These are phyloP conservation scores for Mortierella antarctica DNA, from an alignment of 192 early-diverging fungal genomes.

Conservation along the genomic window DNA sequence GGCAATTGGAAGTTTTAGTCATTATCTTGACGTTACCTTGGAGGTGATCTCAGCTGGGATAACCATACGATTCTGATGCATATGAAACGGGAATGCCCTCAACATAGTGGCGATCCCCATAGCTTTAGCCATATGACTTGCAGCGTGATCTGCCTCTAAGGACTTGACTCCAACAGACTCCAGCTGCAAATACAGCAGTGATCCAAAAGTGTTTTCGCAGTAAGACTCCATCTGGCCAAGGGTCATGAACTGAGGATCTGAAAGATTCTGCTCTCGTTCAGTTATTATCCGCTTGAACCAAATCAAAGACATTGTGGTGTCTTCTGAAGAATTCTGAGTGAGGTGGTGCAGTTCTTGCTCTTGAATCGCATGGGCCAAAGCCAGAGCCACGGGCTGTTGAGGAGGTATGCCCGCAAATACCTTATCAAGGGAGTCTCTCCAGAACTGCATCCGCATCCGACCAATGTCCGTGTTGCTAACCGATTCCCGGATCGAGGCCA, in stretches of 20 bases:
- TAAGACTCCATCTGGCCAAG: conserved; percentile 86
- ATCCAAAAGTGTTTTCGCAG: conserved; percentile 87
- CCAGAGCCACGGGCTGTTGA: conserved; percentile 80
- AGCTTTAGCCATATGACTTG: conserved; percentile 91
- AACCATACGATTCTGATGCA: conserved; percentile 72
- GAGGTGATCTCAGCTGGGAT: conserved; percentile 82
- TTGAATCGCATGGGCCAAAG: conserved; percentile 66
- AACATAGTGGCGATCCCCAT: conserved; percentile 83
- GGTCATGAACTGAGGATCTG: conserved; percentile 74
- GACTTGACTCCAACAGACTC: conserved; percentile 86
- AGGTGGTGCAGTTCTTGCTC: conserved; percentile 32
- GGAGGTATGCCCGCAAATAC: conserved; percentile 70
- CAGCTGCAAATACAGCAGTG: conserved; percentile 90
- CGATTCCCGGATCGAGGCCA: conserved; percentile 80
- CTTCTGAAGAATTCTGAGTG: conserved; percentile 19
- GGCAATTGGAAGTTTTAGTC: not conserved
- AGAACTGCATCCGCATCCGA: conserved; percentile 86
- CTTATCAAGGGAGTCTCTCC: conserved; percentile 86
- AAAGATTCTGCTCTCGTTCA: conserved; percentile 71
- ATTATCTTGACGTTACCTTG: conserved; percentile 63
- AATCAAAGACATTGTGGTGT: conserved; percentile 62
- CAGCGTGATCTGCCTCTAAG: conserved; percentile 88
- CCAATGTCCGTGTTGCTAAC: conserved; percentile 78
- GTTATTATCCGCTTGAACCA: conserved; percentile 87
- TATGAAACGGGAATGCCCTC: conserved; percentile 78